phyloP scores from a whole-genome alignment of 2,329 filamentous ascomycete species.

The Pseudofabraea citricarpa region DNA sequence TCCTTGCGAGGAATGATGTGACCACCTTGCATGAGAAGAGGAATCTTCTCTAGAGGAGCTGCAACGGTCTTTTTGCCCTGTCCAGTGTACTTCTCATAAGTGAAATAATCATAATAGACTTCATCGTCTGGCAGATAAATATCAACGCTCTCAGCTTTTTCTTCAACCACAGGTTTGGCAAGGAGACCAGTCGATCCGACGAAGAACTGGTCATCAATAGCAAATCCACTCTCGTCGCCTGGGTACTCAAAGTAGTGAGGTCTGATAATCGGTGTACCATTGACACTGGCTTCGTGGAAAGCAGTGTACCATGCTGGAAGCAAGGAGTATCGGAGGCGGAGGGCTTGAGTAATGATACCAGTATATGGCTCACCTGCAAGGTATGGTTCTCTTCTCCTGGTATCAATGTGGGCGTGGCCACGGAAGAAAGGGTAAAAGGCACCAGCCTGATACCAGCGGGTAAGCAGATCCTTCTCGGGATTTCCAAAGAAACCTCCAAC shows the following conservation, averaged over 20 bases:
- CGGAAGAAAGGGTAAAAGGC: constrained; percentile 99
- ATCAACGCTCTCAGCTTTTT: constrained; percentile 67
- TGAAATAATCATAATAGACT: constrained; percentile 94
- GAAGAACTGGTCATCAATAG: constrained; percentile 89
- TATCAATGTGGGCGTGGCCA: constrained; percentile 93
- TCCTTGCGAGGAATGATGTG: constrained; percentile 91
- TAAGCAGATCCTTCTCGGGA: constrained; percentile 84
- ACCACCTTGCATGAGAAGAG: constrained; percentile 86
- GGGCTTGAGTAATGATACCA: constrained; percentile 78
- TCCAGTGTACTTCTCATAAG: constrained; percentile 68
- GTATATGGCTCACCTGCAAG: constrained; percentile 80
- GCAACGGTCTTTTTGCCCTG: constrained; percentile 66
- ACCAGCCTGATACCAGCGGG: constrained; percentile 94
- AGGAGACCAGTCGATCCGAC: constrained; percentile 83
- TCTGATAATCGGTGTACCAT: constrained; percentile 81
- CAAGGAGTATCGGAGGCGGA: constrained; percentile 83
- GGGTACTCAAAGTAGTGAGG: constrained; percentile 95
- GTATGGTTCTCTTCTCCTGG: constrained; percentile 90
- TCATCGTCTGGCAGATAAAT: constrained; percentile 88
- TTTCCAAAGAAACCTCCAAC: constrained; percentile 98
- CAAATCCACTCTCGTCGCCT: constrained; percentile 78
- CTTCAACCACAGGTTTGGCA: constrained; percentile 82
- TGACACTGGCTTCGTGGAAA: constrained; percentile 81
- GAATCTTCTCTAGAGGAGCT: constrained; percentile 81
- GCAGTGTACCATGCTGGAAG: constrained; percentile 96